phyloP scores from a whole-genome alignment of 176 grass and related monocot genomes.

The Raddia distichophylla region DNA sequence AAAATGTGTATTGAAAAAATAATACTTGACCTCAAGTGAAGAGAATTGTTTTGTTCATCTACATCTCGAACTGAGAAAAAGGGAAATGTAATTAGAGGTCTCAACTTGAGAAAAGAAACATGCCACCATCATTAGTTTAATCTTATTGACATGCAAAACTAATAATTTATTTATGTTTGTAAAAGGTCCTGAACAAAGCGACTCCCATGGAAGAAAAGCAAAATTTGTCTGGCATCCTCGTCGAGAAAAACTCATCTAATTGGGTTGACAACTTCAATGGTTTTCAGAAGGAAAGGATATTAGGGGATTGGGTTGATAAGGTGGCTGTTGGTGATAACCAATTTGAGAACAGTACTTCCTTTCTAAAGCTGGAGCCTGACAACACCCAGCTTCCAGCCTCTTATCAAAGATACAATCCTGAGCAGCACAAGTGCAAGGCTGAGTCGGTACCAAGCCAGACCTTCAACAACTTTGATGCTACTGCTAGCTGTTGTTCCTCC shows the following conservation, averaged over 20 bases:
- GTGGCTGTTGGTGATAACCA: conserved; percentile 44
- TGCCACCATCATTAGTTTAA: neutral
- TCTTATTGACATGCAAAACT: neutral
- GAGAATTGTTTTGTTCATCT: conserved; percentile 4
- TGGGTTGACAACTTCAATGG: conserved; percentile 33
- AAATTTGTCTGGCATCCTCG: conserved; percentile 50
- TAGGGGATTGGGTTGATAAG: conserved; percentile 46
- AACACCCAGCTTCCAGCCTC: conserved; percentile 45
- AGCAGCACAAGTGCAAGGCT: conserved; percentile 39
- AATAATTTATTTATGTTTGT: conserved; percentile 37
- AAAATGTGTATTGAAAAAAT: conserved; percentile 2
- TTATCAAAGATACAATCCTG: conserved; percentile 62
- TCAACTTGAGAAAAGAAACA: conserved; percentile 8
- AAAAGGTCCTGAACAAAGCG: conserved; percentile 47
- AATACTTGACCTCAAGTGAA: neutral
- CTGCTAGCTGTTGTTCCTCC: conserved; percentile 55
- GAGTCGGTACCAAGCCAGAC: conserved; percentile 58
- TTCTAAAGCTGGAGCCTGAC: conserved; percentile 43
- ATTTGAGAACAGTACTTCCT: conserved; percentile 47
- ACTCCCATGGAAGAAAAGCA: conserved; percentile 46
- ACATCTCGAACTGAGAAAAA: conserved; percentile 9
- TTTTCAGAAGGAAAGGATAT: conserved; percentile 34
- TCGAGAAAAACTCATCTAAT: conserved; percentile 46
- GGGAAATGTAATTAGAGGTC: neutral
- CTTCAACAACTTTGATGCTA: conserved; percentile 49